phyloP scores from a whole-genome alignment of 768 basidiomycete genomes.

The Sistotremastrum suecicum region DNA sequence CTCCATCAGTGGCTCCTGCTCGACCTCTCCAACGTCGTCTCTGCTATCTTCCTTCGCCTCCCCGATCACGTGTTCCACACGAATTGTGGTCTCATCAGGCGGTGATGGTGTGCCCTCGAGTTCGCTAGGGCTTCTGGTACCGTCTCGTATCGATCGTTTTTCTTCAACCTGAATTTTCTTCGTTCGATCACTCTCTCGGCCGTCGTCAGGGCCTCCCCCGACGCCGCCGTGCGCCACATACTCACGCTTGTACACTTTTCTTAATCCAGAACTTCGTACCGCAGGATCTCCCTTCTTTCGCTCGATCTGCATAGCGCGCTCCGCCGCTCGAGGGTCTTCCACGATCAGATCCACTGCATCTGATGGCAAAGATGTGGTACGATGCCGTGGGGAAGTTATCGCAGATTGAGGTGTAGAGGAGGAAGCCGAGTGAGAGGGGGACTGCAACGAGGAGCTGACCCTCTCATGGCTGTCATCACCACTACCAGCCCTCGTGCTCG shows the following conservation, averaged over 20 bases:
- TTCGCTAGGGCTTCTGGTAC: not conserved
- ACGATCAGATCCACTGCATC: conserved; percentile 88
- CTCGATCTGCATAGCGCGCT: conserved; percentile 37
- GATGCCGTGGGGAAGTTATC: too few species aligned
- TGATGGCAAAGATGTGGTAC: conserved; percentile 23
- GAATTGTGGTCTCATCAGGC: not conserved
- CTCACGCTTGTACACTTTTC: conserved; percentile 39
- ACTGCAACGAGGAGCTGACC: too few species aligned
- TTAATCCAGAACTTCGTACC: conserved; percentile 22
- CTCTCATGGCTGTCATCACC: too few species aligned
- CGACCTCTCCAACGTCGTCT: not conserved
- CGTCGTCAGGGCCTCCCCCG: not conserved
- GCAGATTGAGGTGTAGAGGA: too few species aligned
- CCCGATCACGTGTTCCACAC: not conserved
- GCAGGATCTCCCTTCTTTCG: conserved; percentile 52
- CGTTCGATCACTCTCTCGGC: not conserved
- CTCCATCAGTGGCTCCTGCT: not conserved
- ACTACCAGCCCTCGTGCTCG: too few species aligned
- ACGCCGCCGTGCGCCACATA: not conserved
- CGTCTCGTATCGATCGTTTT: not conserved
- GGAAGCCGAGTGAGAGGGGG: too few species aligned
- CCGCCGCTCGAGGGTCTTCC: conserved; percentile 43
- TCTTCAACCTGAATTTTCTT: not conserved
- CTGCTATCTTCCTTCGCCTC: not conserved
- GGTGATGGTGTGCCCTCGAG: not conserved